Conservation (phyloP, 2,329 filamentous ascomycete genomes). For the Aspergillus quadrilineatus region DNA sequence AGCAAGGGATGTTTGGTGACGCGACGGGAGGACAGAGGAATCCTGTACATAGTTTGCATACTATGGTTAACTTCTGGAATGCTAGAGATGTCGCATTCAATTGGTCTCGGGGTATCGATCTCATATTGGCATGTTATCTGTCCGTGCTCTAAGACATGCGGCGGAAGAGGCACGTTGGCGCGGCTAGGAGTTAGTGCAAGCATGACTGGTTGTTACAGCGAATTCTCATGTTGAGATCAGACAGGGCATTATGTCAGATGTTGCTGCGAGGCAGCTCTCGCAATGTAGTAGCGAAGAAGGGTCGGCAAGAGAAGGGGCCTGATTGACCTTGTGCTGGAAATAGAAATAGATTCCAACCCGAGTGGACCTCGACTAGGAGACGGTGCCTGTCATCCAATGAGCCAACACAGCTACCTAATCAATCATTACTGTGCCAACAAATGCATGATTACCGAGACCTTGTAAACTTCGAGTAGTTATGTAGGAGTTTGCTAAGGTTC, state of each 20-base stretch:
- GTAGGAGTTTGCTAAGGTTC: too few relatives aligned
- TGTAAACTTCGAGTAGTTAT: too few relatives aligned
- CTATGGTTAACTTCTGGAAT: neutral
- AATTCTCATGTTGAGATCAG: too few relatives aligned
- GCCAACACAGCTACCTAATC: neutral
- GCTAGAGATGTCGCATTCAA: neutral
- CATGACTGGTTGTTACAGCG: too few relatives aligned
- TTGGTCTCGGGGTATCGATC: neutral
- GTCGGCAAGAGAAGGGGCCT: too few relatives aligned
- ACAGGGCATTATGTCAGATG: too few relatives aligned
- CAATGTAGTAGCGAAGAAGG: too few relatives aligned
- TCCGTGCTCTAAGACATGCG: neutral
- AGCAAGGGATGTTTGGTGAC: neutral
- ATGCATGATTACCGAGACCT: neutral
- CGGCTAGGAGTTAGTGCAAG: too few relatives aligned
- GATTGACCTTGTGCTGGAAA: too few relatives aligned
- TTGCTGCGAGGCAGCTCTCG: too few relatives aligned
- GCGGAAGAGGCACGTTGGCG: neutral
- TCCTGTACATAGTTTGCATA: neutral
- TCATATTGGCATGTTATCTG: neutral
- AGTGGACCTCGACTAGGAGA: too few relatives aligned
- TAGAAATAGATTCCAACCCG: too few relatives aligned
- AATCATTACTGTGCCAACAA: neutral
- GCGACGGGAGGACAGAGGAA: neutral
- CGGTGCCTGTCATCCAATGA: neutral